Evolutionary conservation across 306 rosid genomes (phyloP).

Genomic region (Prinsepia uniflora): DNA sequence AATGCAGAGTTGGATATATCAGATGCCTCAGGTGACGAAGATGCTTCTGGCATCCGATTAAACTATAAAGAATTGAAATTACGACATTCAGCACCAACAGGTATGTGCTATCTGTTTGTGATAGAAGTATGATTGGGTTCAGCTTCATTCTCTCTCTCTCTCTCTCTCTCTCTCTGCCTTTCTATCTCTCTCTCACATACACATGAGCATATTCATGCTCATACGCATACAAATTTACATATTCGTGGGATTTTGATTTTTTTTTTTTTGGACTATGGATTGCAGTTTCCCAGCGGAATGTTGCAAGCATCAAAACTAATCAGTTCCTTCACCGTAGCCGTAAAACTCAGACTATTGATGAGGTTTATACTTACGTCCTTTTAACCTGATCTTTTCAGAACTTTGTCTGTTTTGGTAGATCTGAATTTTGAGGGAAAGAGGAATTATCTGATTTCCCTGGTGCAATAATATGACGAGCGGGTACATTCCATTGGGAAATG

Average conservation of each 20-base stretch:
- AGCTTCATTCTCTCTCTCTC: not conserved
- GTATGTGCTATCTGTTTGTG: slow-evolving; percentile 37
- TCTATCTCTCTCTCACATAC: not conserved
- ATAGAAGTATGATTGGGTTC: slow-evolving; percentile 10
- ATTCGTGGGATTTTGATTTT: slow-evolving; percentile 11
- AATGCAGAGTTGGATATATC: slow-evolving; percentile 91
- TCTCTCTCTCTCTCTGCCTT: not conserved
- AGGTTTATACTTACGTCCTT: slow-evolving; percentile 46
- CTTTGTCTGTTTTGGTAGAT: slow-evolving; percentile 19
- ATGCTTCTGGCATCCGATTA: slow-evolving; percentile 53
- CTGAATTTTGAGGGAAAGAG: not conserved
- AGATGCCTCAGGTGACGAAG: slow-evolving; percentile 93
- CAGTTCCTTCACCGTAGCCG: slow-evolving; percentile 87
- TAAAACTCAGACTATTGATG: slow-evolving; percentile 83
- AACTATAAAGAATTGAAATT: slow-evolving; percentile 57
- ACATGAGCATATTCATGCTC: not conserved
- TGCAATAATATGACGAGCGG: not conserved
- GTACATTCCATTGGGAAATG: not conserved
- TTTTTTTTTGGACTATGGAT: slow-evolving; percentile 15
- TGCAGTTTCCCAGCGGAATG: slow-evolving; percentile 71
- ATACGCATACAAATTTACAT: not conserved
- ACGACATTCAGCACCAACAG: slow-evolving; percentile 41
- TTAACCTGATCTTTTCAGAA: slow-evolving; percentile 16
- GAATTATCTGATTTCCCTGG: not conserved
- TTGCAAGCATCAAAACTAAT: slow-evolving; percentile 56